phyloP scores from a whole-genome alignment of 306 rosid genomes.

The Acacia acuminata region DNA sequence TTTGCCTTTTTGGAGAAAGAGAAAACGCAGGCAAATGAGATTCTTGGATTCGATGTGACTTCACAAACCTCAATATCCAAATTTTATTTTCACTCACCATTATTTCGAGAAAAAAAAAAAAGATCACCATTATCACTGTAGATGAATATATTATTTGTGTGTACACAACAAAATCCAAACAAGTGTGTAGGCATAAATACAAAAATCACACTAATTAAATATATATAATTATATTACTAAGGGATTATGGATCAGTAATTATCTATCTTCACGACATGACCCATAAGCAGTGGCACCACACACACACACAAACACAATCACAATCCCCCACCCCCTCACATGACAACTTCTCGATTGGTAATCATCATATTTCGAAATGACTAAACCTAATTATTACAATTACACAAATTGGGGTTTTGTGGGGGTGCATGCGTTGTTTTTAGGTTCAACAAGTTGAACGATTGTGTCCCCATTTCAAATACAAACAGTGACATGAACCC shows the following conservation, averaged over 20 bases:
- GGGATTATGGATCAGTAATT: no score
- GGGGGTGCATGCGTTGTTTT: slow-evolving; percentile 23
- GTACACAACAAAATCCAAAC: no score
- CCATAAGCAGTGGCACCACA: no score
- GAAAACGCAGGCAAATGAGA: background rate
- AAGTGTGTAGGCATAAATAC: background rate
- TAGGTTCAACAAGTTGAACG: slow-evolving; percentile 12
- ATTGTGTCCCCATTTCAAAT: slow-evolving; percentile 8
- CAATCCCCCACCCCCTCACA: background rate
- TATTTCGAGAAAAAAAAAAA: no score
- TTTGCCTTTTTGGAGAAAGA: background rate
- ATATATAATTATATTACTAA: no score
- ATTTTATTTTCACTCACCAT: background rate
- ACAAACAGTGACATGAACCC: slow-evolving; percentile 11
- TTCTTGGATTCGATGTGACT: slow-evolving; percentile 32
- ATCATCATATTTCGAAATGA: slow-evolving; percentile 29
- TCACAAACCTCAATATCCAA: slow-evolving; percentile 6
- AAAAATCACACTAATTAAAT: background rate
- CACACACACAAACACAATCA: background rate
- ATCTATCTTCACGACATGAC: no score
- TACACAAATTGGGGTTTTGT: slow-evolving; percentile 27
- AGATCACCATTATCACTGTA: no score
- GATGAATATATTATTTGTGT: no score
- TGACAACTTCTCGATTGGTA: background rate
- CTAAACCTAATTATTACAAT: slow-evolving; percentile 33